These are phyloP conservation scores for Melastoma malabathricum DNA, from an alignment of 345 rosid genomes.

Conservation along the genomic window DNA sequence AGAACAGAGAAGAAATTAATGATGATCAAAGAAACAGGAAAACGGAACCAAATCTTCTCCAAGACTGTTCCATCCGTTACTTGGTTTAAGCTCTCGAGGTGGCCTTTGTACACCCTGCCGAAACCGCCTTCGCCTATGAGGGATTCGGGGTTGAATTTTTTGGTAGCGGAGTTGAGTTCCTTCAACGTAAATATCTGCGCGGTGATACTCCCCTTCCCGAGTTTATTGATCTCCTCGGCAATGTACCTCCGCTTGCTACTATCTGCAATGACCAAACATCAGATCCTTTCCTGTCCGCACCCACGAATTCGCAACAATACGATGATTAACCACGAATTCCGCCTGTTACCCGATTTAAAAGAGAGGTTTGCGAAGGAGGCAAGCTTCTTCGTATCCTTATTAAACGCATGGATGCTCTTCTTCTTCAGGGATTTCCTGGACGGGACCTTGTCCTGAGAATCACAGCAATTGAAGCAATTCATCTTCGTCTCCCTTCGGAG, in stretches of 20 bases:
- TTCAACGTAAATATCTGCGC: slow-evolving; percentile 46
- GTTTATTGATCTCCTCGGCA: slow-evolving; percentile 41
- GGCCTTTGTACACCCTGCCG: slow-evolving; percentile 82
- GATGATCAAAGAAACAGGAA: not conserved
- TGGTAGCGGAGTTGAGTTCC: slow-evolving; percentile 53
- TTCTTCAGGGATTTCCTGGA: slow-evolving; percentile 39
- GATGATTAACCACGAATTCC: not conserved
- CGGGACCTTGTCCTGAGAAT: slow-evolving; percentile 22
- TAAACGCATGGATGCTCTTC: slow-evolving; percentile 48
- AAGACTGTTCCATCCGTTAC: slow-evolving; percentile 15
- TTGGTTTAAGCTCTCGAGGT: slow-evolving; percentile 26
- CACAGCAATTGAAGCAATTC: slow-evolving; percentile 55
- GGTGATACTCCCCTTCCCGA: slow-evolving; percentile 55
- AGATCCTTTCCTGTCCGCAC: not conserved
- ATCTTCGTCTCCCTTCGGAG: slow-evolving; percentile 15
- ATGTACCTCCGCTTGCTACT: slow-evolving; percentile 63
- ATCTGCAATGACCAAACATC: slow-evolving; percentile 22
- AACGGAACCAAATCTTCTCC: not conserved
- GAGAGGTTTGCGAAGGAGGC: slow-evolving; percentile 63
- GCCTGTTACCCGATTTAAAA: slow-evolving; percentile 48
- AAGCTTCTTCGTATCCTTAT: slow-evolving; percentile 37
- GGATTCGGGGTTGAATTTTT: slow-evolving; percentile 49
- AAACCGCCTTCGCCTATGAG: slow-evolving; percentile 93
- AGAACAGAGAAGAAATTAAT: not conserved
- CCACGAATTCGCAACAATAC: not conserved